phyloP scores from a whole-genome alignment of 768 basidiomycete species.

The Leccinellum luteum region DNA sequence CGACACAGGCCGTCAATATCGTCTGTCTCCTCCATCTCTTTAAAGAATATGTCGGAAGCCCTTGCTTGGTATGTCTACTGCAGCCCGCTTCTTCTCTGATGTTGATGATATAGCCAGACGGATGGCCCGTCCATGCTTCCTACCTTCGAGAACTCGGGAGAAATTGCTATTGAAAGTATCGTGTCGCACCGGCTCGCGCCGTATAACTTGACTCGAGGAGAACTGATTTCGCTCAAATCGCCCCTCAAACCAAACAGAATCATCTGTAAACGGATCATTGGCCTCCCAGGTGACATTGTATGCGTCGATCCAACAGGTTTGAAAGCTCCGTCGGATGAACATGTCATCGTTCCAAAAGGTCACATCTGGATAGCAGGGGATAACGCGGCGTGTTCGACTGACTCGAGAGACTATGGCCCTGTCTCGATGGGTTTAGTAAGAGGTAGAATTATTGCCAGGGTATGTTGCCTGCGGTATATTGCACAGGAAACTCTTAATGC shows the following conservation, averaged over 20 bases:
- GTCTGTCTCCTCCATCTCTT: slow-evolving; percentile 62
- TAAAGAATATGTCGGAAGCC: slow-evolving; percentile 55
- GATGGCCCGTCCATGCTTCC: slow-evolving; percentile 80
- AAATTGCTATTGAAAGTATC: slow-evolving; percentile 62
- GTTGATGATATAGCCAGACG: slow-evolving; percentile 42
- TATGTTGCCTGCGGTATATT: slow-evolving; percentile 31
- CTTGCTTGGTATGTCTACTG: slow-evolving; percentile 44
- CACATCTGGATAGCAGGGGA: slow-evolving; percentile 93
- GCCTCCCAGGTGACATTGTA: slow-evolving; percentile 84
- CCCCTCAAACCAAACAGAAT: slow-evolving; percentile 63
- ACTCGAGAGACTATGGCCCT: slow-evolving; percentile 93
- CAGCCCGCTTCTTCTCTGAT: neutral
- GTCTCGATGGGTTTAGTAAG: slow-evolving; percentile 78
- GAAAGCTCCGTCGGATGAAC: slow-evolving; percentile 62
- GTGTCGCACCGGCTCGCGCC: slow-evolving; percentile 53
- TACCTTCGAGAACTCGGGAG: slow-evolving; percentile 58
- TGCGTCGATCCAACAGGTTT: slow-evolving; percentile 84
- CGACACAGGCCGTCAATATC: slow-evolving; percentile 52
- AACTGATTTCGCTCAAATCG: slow-evolving; percentile 69
- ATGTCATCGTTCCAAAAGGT: slow-evolving; percentile 77
- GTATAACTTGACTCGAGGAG: slow-evolving; percentile 60
- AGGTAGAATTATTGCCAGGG: slow-evolving; percentile 64
- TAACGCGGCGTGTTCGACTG: slow-evolving; percentile 77
- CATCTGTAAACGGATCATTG: slow-evolving; percentile 88
- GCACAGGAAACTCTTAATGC: slow-evolving; percentile 1